Conservation (phyloP, 768 basidiomycete genomes). For the Naganishia onofrii region DNA sequence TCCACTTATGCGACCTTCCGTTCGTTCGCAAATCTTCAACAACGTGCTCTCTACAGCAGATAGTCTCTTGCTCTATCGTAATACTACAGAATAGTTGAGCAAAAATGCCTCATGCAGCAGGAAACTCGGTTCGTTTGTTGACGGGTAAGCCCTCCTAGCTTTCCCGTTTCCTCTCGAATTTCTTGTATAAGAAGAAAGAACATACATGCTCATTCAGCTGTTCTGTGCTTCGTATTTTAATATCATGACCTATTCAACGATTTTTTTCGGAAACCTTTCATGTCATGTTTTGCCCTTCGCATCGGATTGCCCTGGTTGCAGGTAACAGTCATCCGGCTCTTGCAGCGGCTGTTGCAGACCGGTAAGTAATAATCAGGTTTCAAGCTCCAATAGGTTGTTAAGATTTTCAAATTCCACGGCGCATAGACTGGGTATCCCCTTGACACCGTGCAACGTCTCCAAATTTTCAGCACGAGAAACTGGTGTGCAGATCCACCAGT, state of each 20-base stretch:
- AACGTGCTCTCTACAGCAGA: background rate
- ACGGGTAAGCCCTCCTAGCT: constrained; percentile 44
- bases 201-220: constrained; percentile 9
- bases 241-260: background rate
- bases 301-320: constrained; percentile 50
- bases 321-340: constrained; percentile 94
- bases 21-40: background rate
- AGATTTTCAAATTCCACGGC: background rate
- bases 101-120: constrained; percentile 43
- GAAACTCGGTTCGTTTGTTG: constrained; percentile 52
- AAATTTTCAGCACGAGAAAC: constrained; percentile 89
- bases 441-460: constrained; percentile 82
- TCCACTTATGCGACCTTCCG: background rate
- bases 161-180: constrained; percentile 15
- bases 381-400: background rate
- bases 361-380: constrained; percentile 58
- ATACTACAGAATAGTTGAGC: constrained; percentile 1
- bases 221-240: constrained; percentile 11
- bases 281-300: background rate
- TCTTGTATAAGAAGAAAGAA: constrained; percentile 10
- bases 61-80: background rate
- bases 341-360: constrained; percentile 85
- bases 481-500: constrained; percentile 84
- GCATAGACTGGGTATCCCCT: constrained; percentile 76
- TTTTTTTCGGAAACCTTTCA: background rate